Evolutionary conservation across 805 yeast species (phyloP), one percentile per base, ranked within the genome.

Genomic region (Priceomyces castillae): DNA sequence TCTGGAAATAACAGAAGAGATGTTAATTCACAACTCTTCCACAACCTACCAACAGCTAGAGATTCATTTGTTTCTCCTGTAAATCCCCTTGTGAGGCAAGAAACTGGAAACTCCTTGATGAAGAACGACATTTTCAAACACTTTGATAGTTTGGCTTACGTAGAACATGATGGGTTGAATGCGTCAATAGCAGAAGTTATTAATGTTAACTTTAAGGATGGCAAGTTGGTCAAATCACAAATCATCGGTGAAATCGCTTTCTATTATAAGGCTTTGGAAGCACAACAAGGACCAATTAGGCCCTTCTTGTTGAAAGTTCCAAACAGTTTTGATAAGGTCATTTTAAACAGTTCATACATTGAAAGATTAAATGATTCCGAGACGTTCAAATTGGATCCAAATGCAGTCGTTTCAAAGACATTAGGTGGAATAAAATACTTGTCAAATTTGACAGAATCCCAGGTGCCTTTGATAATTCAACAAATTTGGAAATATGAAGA

Each of bases 401-500:
- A 65, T 3, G 71, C 73, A 37, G 80, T 85, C 35, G 62, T 77
- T 30, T 73, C 81, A 34, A 80, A 80, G 54, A 84, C 95, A 1
- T 70, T 86, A 30, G 95, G 95, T 20, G 96, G 90, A 0, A 66
- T 90, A 52, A 87, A 87, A 60, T 92, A 90, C 59, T 73, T 84
- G 59, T 57, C 78, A 39, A 74, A 74, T 34, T 67, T 71, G 42
- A 67, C 72, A 45, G 60, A 67, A 12, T 47, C 54, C 2, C 58
- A 58, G 31, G 78, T 83, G 7, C 97, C 98, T 10, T 63, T 92
- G 19, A 62, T 78, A 22, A 74, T 92, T 37, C 74, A 81, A 31
- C 97, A 96, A 34, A 79, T 84, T 36, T 94, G 98, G 98, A 85
- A 90, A 57, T 85, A 84, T 58, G 97, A 90, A 61, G 75, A 76